Base-by-base conservation (phyloP, 495 filamentous ascomycete species). In the Penicillium ucsense region DNA sequence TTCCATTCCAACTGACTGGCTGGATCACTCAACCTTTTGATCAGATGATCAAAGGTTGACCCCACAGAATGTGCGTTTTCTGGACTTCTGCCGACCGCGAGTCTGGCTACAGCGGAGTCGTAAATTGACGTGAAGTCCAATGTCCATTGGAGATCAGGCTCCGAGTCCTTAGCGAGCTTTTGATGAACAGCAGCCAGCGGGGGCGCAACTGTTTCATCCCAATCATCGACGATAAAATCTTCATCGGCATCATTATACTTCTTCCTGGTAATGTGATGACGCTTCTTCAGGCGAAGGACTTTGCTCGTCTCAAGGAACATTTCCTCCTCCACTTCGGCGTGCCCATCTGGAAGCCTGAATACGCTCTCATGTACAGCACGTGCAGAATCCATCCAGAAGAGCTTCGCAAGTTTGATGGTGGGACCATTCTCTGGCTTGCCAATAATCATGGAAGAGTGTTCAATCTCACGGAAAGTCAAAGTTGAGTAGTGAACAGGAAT, bases 171-270 rank as follows among this genome's bases (percentile, higher is more conserved):
- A 12, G 53, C 40, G 31, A 38, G 20, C 10, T 51, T 39, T 39
- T 43, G 47, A 8, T 41, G 43, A 43, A 34, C 32, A 41, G 35
- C 43, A 27, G 38, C 33, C 3, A 28, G n/a, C 20, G 40, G 47
- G 35, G 37, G 34, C 27, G 32, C 41, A 12, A 49, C 50, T 33
- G 61, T 61, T 41, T 68, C 66, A 38, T 68, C 63, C 64, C 59
- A 61, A 41, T 70, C 69, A 47, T 69, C 59, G 28, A 69, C 63
- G 10, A 72, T 50, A 32, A 70, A 72, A 30, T 66, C 42, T 35
- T 62, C 51, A 12, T 46, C 37, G 11, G 47, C 53, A 31, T 29
- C 35, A 3, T 50, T 31, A 31, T 7, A 45, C 40, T 38, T 31
- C 40, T 42, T 46, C 46, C 12, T 39, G 35, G 35, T 45, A 40